A percentile compares a stretch with the other conserved stretches of the same genome.
These are phyloP conservation scores for Populus pruinosa DNA, from an alignment of 345 rosid genomes.

Conservation along the genomic window DNA sequence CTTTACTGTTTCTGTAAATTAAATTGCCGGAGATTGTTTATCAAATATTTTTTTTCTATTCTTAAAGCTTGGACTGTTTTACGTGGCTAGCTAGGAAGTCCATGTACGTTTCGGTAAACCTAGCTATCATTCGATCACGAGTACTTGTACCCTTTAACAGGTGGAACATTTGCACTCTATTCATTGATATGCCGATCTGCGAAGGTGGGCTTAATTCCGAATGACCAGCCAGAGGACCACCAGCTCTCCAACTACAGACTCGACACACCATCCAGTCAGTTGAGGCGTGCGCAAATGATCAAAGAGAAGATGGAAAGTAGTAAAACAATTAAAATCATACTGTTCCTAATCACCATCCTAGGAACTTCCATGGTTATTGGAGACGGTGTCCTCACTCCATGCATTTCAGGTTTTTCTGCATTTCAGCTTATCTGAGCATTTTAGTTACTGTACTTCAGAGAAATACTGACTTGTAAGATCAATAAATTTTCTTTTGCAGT, in stretches of 20 bases:
- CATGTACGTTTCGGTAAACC: too few species aligned
- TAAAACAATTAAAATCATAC: constrained; percentile 26
- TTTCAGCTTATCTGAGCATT: too few species aligned
- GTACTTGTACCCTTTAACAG: constrained; percentile 17
- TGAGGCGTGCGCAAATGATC: constrained; percentile 39
- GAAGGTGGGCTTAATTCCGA: constrained; percentile 58
- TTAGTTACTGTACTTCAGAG: too few species aligned
- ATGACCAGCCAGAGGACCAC: constrained; percentile 60
- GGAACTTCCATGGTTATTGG: constrained; percentile 86
- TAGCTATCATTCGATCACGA: neutral
- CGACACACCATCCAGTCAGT: constrained; percentile 42
- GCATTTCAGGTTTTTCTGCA: constrained; percentile 52
- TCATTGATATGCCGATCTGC: constrained; percentile 56
- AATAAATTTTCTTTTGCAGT: constrained; percentile 28
- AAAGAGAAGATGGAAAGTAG: constrained; percentile 51
- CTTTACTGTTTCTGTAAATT: too few species aligned
- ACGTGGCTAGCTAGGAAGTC: too few species aligned
- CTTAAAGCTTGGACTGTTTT: too few species aligned
- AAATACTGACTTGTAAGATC: too few species aligned
- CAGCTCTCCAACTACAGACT: constrained; percentile 63
- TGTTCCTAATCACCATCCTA: constrained; percentile 64
- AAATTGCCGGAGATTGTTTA: too few species aligned
- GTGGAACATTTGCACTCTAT: constrained; percentile 78
- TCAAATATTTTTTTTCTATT: too few species aligned
- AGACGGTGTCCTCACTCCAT: constrained; percentile 78